These are phyloP conservation scores for Lenzites betulinus DNA, from an alignment of 768 basidiomycete species.

Conservation along the genomic window DNA sequence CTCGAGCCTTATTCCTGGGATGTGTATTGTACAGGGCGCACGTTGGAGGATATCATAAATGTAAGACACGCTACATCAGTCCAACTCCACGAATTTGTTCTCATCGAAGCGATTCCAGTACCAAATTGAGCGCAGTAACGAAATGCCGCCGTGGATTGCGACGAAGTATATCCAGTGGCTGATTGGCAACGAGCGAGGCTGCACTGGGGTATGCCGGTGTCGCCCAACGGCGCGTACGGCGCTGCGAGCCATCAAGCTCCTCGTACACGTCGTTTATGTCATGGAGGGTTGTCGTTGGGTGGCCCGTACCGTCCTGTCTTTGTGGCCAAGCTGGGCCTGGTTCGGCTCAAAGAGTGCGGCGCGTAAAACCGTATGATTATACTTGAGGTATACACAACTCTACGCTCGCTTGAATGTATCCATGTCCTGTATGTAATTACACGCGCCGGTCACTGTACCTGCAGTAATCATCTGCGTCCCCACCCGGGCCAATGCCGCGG, in stretches of 20 bases:
- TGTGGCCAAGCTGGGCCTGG: no score
- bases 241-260: no score
- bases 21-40: slow-evolving; percentile 5
- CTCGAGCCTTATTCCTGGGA: slow-evolving; percentile 19
- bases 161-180: not conserved
- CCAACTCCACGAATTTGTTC: no score
- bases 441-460: slow-evolving; percentile 26
- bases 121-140: no score
- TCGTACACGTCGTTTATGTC: no score
- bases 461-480: slow-evolving; percentile 20
- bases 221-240: slow-evolving; percentile 4
- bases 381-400: no score
- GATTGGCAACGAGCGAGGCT: slow-evolving; percentile 1
- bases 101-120: not conserved
- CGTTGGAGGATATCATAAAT: not conserved
- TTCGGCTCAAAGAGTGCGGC: no score
- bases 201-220: not conserved
- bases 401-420: no score
- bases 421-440: no score
- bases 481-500: slow-evolving; percentile 7
- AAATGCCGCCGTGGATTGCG: not conserved
- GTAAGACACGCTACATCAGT: not conserved
- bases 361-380: no score
- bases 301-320: no score
- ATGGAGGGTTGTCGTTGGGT: no score